Evolutionary conservation across 208 protist genomes (phyloP).

Genomic region (Trypanosoma cruzi): DNA sequence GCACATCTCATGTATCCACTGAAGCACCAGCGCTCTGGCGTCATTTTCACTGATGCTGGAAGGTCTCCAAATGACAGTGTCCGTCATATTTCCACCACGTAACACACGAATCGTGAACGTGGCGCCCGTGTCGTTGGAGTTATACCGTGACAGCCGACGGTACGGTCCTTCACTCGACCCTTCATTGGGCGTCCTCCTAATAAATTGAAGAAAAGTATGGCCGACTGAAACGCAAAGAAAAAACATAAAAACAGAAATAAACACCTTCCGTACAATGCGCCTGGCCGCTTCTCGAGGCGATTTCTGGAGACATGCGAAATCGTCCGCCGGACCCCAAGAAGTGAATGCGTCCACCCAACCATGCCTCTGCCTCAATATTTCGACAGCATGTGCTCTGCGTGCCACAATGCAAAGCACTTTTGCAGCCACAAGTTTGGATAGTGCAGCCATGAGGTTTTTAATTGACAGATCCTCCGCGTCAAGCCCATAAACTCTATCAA

Average conservation of each 20-base stretch:
- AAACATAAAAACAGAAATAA: conserved; percentile 6
- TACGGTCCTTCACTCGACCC: neutral
- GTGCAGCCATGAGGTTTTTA: neutral
- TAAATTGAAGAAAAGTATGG: neutral
- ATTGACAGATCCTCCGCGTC: conserved; percentile 4
- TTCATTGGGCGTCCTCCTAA: neutral
- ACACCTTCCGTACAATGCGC: conserved; percentile 1
- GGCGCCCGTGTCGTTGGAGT: conserved; percentile 1
- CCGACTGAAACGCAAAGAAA: neutral
- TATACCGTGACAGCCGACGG: neutral
- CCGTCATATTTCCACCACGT: neutral
- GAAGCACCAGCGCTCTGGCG: conserved; percentile 18
- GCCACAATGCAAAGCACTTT: conserved; percentile 9
- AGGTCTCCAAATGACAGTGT: conserved; percentile 13
- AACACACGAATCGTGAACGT: conserved; percentile 1
- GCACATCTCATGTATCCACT: conserved; percentile 29
- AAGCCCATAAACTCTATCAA: conserved; percentile 10
- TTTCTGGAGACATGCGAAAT: conserved; percentile 5
- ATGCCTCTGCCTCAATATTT: conserved; percentile 10
- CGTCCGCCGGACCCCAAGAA: neutral
- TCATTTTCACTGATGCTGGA: conserved; percentile 28
- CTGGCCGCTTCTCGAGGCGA: conserved; percentile 1
- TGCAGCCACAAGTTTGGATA: neutral
- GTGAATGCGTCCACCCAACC: conserved; percentile 8
- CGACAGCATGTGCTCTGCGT: neutral